These are phyloP conservation scores for Fusarium duplospermum DNA, from an alignment of 2,329 filamentous ascomycete genomes.

Conservation along the genomic window DNA sequence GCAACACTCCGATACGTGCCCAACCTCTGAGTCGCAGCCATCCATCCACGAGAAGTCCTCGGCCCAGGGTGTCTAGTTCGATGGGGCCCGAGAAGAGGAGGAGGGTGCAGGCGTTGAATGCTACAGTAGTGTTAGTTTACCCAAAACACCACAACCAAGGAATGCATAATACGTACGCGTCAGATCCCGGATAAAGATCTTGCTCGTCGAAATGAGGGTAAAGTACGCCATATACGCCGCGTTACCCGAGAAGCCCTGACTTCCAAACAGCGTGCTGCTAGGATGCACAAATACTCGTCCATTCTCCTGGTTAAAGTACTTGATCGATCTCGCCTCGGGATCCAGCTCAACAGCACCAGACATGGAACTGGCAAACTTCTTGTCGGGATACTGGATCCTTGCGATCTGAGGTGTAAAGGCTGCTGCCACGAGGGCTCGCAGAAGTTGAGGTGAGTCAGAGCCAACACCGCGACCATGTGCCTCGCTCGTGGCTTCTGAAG, in stretches of 20 bases:
- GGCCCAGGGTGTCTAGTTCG: conserved; percentile 85
- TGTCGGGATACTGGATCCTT: conserved; percentile 92
- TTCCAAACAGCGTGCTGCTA: conserved; percentile 85
- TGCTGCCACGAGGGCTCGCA: conserved; percentile 78
- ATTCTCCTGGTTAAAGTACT: conserved; percentile 89
- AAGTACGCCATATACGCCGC: conserved; percentile 90
- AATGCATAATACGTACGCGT: conserved; percentile 81
- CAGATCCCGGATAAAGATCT: conserved; percentile 90
- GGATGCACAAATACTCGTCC: conserved; percentile 94
- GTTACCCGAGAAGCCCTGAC: conserved; percentile 79
- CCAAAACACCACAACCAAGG: too few species aligned
- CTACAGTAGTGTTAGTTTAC: conserved; percentile 51
- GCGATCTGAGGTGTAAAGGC: conserved; percentile 89
- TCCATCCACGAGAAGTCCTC: conserved; percentile 89
- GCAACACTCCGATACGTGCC: conserved; percentile 92
- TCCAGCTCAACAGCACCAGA: conserved; percentile 93
- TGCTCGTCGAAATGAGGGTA: conserved; percentile 89
- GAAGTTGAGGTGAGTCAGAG: conserved; percentile 58
- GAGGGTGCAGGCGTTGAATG: conserved; percentile 89
- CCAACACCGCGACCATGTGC: conserved; percentile 33
- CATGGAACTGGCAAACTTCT: conserved; percentile 90
- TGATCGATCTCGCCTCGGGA: conserved; percentile 90
- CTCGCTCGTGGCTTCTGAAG: conserved; percentile 48
- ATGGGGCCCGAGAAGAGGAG: conserved; percentile 90
- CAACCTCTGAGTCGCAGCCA: conserved; percentile 90